These are phyloP conservation scores for Candida sakaeoensis DNA, from an alignment of 805 yeast genomes.

Conservation along the genomic window DNA sequence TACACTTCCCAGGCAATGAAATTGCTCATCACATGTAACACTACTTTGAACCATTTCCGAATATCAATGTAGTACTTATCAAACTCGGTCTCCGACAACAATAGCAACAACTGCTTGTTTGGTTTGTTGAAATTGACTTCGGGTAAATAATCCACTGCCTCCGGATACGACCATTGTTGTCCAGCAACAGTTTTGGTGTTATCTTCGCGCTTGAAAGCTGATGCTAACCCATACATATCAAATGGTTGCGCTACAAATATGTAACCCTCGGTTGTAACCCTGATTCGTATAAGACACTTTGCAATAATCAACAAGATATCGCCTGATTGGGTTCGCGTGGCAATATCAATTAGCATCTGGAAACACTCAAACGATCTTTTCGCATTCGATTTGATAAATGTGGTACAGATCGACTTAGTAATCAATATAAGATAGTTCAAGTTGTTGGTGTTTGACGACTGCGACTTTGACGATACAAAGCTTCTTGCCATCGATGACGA, in stretches of 20 bases:
- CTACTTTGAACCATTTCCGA: constrained; percentile 49
- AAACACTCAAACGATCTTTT: constrained; percentile 27
- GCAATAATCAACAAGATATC: constrained; percentile 44
- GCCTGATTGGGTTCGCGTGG: constrained; percentile 29
- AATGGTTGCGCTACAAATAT: constrained; percentile 50
- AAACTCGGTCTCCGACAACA: neutral
- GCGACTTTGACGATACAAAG: constrained; percentile 8
- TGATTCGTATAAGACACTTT: constrained; percentile 50
- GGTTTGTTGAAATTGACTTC: constrained; percentile 39
- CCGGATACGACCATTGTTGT: constrained; percentile 59
- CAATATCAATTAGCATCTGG: constrained; percentile 30
- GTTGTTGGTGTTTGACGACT: constrained; percentile 1
- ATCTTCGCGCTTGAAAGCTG: constrained; percentile 50
- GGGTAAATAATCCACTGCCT: constrained; percentile 47
- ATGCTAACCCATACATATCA: constrained; percentile 66
- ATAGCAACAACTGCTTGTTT: constrained; percentile 21
- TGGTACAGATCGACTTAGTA: constrained; percentile 22
- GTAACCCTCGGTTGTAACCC: constrained; percentile 43
- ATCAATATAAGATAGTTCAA: constrained; percentile 14
- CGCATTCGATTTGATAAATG: constrained; percentile 23
- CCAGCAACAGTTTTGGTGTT: constrained; percentile 15
- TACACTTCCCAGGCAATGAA: constrained; percentile 70
- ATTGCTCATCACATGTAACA: constrained; percentile 45
- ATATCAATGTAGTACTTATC: constrained; percentile 34
- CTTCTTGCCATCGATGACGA: constrained; percentile 9